Percentiles rank a stretch among this genome's conserved stretches.
These are phyloP conservation scores for Hypoxylon perforatum DNA, from an alignment of 495 filamentous ascomycete genomes.

Conservation along the genomic window DNA sequence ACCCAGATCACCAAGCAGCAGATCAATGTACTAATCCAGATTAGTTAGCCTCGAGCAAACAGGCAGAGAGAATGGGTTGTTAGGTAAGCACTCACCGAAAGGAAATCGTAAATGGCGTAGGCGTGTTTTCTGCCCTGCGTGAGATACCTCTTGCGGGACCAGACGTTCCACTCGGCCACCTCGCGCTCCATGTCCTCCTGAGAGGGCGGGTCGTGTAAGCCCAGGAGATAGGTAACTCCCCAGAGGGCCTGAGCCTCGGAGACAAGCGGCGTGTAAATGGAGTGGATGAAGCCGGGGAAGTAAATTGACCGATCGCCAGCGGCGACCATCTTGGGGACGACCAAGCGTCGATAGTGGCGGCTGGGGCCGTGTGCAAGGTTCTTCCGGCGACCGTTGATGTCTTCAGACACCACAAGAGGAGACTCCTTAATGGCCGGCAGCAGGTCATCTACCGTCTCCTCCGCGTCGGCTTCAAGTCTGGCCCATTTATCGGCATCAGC, in stretches of 20 bases:
- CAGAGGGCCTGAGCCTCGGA: slow-evolving; percentile 47
- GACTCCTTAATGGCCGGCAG: slow-evolving; percentile 28
- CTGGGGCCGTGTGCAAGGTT: slow-evolving; percentile 27
- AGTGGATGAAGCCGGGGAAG: slow-evolving; percentile 49
- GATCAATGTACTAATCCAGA: slow-evolving; percentile 36
- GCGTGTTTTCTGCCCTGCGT: slow-evolving; percentile 32
- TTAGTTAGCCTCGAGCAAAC: not conserved
- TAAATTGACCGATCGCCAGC: slow-evolving; percentile 44
- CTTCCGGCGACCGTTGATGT: slow-evolving; percentile 2
- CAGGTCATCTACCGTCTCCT: slow-evolving; percentile 28
- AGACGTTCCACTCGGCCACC: slow-evolving; percentile 48
- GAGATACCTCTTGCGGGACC: slow-evolving; percentile 52
- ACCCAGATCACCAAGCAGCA: slow-evolving; percentile 30
- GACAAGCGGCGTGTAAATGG: slow-evolving; percentile 44
- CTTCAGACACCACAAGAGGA: slow-evolving; percentile 13
- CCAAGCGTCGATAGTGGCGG: slow-evolving; percentile 40
- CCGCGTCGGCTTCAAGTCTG: slow-evolving; percentile 14
- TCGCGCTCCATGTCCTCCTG: slow-evolving; percentile 46
- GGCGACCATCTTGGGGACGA: slow-evolving; percentile 24
- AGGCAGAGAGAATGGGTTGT: not conserved
- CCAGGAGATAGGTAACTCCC: slow-evolving; percentile 44
- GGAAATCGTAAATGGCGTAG: slow-evolving; percentile 48
- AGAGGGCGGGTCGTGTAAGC: slow-evolving; percentile 38
- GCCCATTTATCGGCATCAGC: slow-evolving; percentile 31
- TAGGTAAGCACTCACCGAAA: slow-evolving; percentile 25